These are phyloP conservation scores for Mollisiaceae sp. DNA, from an alignment of 2,329 filamentous ascomycete species.

Conservation along the genomic window DNA sequence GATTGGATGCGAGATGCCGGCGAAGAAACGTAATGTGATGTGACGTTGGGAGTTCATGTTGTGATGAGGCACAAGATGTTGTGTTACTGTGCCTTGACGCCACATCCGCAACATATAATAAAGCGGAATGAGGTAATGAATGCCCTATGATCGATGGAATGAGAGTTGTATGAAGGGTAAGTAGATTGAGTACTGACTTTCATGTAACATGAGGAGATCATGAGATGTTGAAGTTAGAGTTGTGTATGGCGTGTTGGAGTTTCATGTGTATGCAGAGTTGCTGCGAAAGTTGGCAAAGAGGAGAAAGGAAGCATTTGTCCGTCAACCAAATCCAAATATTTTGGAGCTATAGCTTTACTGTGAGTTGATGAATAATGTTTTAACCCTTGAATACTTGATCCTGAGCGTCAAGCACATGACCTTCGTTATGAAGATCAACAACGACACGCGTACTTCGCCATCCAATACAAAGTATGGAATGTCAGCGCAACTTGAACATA, in stretches of 20 bases:
- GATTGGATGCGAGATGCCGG: not conserved
- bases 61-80: not conserved
- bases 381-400: not conserved
- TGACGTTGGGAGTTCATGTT: not conserved
- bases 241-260: not conserved
- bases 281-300: not conserved
- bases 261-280: not conserved
- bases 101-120: not conserved
- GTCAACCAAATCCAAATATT: not conserved
- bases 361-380: not conserved
- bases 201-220: not conserved
- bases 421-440: not conserved
- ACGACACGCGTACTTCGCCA: not conserved
- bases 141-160: not conserved
- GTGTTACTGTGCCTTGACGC: conserved; percentile 5
- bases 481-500: not conserved
- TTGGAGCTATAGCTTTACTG: not conserved
- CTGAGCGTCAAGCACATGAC: not conserved
- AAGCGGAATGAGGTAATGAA: not conserved
- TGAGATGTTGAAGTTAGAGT: not conserved
- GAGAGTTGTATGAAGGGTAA: not conserved
- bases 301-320: not conserved
- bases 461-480: not conserved
- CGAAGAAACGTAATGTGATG: not conserved
- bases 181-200: not conserved